Evolutionary conservation across 2,329 filamentous ascomycete species (phyloP).

Genomic region (Botrytis tulipae): DNA sequence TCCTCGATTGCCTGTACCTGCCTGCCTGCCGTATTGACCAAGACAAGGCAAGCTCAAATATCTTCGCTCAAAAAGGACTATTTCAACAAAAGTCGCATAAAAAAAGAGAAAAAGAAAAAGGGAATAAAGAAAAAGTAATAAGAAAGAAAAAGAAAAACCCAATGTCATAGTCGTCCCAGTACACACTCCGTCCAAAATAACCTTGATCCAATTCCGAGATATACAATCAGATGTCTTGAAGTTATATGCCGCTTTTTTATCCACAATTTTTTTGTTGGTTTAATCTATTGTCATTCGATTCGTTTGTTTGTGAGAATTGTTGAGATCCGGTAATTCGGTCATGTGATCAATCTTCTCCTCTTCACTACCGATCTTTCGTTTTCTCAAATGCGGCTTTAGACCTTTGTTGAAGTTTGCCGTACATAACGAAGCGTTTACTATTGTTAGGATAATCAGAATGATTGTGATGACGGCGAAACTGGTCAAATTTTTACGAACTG

Average conservation of each 20-base stretch:
- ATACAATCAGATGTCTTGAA: background rate
- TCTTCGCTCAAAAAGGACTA: conserved; percentile 12
- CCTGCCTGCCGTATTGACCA: conserved; percentile 4
- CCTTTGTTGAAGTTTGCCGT: conserved; percentile 88
- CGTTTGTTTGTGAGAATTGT: conserved; percentile 40
- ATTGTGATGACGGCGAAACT: conserved; percentile 94
- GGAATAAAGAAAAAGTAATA: conserved; percentile 2
- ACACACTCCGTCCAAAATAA: background rate
- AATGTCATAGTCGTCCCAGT: conserved; percentile 10
- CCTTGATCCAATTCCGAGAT: conserved; percentile 4
- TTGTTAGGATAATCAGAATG: conserved; percentile 82
- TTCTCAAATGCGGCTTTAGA: conserved; percentile 79
- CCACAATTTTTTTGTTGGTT: background rate
- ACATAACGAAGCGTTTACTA: conserved; percentile 81
- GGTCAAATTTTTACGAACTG: conserved; percentile 82
- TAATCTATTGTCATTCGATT: conserved; percentile 51
- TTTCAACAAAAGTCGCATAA: background rate
- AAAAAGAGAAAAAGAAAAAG: background rate
- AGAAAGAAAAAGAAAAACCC: conserved; percentile 12
- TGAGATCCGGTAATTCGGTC: conserved; percentile 46
- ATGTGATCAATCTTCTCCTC: conserved; percentile 52
- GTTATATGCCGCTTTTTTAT: conserved; percentile 8
- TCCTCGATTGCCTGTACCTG: conserved; percentile 12
- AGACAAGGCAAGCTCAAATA: conserved; percentile 11
- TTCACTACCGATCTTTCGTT: conserved; percentile 48